Evolutionary conservation across 2,329 filamentous ascomycete species (phyloP), one percentile per base, ranked within the genome.

Genomic region (Sarocladiaceae sp.): DNA sequence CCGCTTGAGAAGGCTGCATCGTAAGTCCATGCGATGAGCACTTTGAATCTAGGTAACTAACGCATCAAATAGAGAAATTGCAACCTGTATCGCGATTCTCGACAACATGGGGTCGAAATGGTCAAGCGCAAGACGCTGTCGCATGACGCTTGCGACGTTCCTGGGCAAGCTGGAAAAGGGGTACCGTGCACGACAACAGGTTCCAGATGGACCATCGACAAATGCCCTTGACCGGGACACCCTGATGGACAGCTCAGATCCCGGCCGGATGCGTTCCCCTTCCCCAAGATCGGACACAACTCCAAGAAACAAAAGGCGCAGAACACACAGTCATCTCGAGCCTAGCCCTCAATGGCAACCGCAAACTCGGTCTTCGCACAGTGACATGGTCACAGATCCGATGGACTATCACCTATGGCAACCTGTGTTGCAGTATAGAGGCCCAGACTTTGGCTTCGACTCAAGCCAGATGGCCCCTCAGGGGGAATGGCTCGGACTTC

Each of bases 1-100:
- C 50, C 53, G 3, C 27, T 45, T 13, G 34, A 43, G n/a, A 57
- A 56, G 29, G 51, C 48, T n/a, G n/a, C n/a, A n/a, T n/a, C n/a
- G n/a, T n/a, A n/a, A n/a, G 18, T 13, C 46, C 9, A 16, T 12
- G 48, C 49, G 47, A 45, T 27, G 4, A 10, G 13, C 26, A 29
- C 13, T 29, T 29, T 13, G 26, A 29, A 29, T 9, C 7, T 13
- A 29, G 9, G 26, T n/a, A 29, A 29, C 26, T 29, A 13, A 29
- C 13, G 7, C 9, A 29, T 29, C 26, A 7, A 15, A 29, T 19
- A 39, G 34, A 4, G 34, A 39, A 13, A 18, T 39, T 39, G n/a
- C 16, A 18, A 39, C 16, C n/a, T 39, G 34, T 13, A 4, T 16
- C 6, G 16, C 6, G 34, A 6, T 39, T 16, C 34, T 39, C 21